phyloP scores from a whole-genome alignment of 2,329 filamentous ascomycete species.

The Pestalotiopsis fici region DNA sequence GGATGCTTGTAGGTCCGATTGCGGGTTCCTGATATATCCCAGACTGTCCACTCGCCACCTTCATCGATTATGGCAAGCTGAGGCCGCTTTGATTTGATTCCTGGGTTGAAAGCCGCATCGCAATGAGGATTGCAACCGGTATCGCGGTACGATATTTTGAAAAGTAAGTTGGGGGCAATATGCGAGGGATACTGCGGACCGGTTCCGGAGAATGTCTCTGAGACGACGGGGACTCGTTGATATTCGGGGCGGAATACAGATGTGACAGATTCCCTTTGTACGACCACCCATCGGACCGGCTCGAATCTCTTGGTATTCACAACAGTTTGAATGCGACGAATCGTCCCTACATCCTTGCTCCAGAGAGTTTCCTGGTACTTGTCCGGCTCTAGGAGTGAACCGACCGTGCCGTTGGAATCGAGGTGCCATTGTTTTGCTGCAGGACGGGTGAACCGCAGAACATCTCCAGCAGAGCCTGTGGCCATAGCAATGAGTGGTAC shows the following conservation, averaged over 20 bases:
- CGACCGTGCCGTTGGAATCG: conserved; percentile 43
- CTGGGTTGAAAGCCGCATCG: conserved; percentile 67
- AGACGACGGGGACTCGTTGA: conserved; percentile 33
- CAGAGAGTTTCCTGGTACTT: conserved; percentile 52
- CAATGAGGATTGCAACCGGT: conserved; percentile 59
- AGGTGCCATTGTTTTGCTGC: conserved; percentile 56
- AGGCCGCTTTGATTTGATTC: conserved; percentile 46
- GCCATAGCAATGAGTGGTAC: conserved; percentile 46
- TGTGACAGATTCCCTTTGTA: conserved; percentile 54
- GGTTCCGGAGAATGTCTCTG: conserved; percentile 18
- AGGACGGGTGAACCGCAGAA: conserved; percentile 56
- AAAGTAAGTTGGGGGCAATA: conserved; percentile 56
- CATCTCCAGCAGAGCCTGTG: conserved; percentile 58
- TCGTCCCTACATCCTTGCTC: conserved; percentile 51
- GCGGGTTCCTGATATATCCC: conserved; percentile 53
- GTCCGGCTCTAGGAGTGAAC: conserved; percentile 42
- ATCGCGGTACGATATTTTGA: conserved; percentile 50
- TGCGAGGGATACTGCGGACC: conserved; percentile 41
- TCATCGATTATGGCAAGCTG: conserved; percentile 69
- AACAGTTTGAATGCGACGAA: conserved; percentile 52
- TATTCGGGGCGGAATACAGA: conserved; percentile 54
- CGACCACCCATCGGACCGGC: conserved; percentile 51
- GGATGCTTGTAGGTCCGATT: conserved; percentile 33
- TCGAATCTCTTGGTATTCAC: conserved; percentile 36
- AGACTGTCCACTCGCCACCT: conserved; percentile 67